phyloP scores from a whole-genome alignment of 2,329 filamentous ascomycete genomes.

The Aspergillus chevalieri region DNA sequence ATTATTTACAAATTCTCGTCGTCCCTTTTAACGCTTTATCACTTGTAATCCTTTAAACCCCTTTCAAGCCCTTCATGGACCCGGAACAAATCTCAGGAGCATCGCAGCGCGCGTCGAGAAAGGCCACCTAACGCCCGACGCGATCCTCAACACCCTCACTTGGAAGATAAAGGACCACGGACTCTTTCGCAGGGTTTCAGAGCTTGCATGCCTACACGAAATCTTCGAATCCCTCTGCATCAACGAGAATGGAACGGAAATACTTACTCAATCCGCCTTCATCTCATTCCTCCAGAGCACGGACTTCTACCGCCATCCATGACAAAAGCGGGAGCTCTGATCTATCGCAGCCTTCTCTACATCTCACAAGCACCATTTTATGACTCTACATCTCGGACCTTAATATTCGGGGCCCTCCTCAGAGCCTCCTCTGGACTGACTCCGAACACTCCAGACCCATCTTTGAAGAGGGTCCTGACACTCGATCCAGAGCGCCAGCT shows the following conservation, averaged over 20 bases:
- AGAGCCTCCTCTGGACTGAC: background rate
- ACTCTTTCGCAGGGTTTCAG: background rate
- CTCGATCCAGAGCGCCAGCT: background rate
- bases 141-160: background rate
- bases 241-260: background rate
- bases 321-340: background rate
- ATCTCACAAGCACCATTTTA: background rate
- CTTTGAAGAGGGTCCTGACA: background rate
- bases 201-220: background rate
- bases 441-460: background rate
- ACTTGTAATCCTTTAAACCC: too few relatives aligned
- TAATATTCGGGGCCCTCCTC: background rate
- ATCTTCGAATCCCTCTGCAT: background rate
- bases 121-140: background rate
- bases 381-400: background rate
- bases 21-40: too few relatives aligned
- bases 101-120: background rate
- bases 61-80: too few relatives aligned
- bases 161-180: background rate
- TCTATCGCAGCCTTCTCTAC: background rate
- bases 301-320: background rate
- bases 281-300: background rate
- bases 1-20: too few relatives aligned
- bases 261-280: background rate
- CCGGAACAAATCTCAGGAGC: background rate